Percentiles rank a stretch among this genome's conserved stretches.
These are phyloP conservation scores for Aspergillus ibericus DNA, from an alignment of 2,329 filamentous ascomycete genomes.

Conservation along the genomic window DNA sequence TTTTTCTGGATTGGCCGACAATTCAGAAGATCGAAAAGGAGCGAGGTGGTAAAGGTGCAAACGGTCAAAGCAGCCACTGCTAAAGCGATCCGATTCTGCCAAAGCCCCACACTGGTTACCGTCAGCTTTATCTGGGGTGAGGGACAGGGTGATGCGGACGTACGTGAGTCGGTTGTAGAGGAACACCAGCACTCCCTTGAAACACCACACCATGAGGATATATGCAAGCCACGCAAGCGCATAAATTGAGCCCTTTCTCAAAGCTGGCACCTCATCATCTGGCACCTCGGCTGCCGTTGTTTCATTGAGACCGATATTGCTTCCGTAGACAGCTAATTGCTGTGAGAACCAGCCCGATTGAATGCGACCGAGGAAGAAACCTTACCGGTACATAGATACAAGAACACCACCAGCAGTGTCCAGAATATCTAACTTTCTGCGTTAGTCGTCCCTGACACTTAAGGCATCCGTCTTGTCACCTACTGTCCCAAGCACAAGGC, in stretches of 20 bases:
- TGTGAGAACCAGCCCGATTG: background rate
- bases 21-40: slow-evolving; percentile 17
- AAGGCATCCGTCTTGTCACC: background rate
- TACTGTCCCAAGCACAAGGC: slow-evolving; percentile 13
- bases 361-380: background rate
- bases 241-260: slow-evolving; percentile 13
- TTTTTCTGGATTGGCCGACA: slow-evolving; percentile 14
- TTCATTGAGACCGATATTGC: slow-evolving; percentile 15
- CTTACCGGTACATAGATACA: slow-evolving; percentile 18
- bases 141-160: background rate
- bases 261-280: slow-evolving; percentile 2
- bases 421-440: slow-evolving; percentile 14
- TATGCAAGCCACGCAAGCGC: slow-evolving; percentile 20
- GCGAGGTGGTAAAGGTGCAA: slow-evolving; percentile 12
- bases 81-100: slow-evolving; percentile 17
- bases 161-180: slow-evolving; percentile 21
- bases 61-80: slow-evolving; percentile 3
- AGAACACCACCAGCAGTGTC: slow-evolving; percentile 17
- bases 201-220: slow-evolving; percentile 21
- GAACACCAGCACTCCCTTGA: slow-evolving; percentile 20
- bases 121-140: background rate
- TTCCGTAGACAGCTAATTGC: slow-evolving; percentile 10
- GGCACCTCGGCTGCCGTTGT: slow-evolving; percentile 15
- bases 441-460: too few relatives aligned
- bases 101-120: slow-evolving; percentile 14